Percentiles rank a stretch among this genome's conserved stretches.
Evolutionary conservation across 441 rosid species (phyloP).

Genomic region (Eutrema salsugineum): DNA sequence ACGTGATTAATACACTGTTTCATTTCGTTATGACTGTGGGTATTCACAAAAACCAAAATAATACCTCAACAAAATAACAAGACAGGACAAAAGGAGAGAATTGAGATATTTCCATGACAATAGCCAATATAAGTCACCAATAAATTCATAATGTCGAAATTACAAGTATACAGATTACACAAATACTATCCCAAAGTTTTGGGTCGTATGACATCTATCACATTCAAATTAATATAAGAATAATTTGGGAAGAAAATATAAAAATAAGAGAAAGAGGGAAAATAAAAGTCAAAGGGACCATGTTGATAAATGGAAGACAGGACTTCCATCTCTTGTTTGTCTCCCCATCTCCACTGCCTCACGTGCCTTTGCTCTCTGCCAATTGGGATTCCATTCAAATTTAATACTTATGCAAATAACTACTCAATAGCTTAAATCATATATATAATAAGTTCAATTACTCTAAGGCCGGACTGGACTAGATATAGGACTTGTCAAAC

Average conservation of each 20-base stretch:
- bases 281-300: slow-evolving; percentile 44
- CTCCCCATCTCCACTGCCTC: slow-evolving; percentile 50
- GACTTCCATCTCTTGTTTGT: slow-evolving; percentile 45
- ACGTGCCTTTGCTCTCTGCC: slow-evolving; percentile 56
- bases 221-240: slow-evolving; percentile 18
- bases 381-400: neutral
- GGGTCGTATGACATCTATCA: slow-evolving; percentile 12
- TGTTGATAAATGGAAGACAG: slow-evolving; percentile 34
- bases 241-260: neutral
- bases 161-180: slow-evolving; percentile 24
- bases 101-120: neutral
- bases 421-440: no score
- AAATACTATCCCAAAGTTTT: slow-evolving; percentile 17
- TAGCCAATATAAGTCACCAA: slow-evolving; percentile 14
- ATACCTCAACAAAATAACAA: neutral
- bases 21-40: neutral
- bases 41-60: neutral
- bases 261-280: slow-evolving; percentile 16
- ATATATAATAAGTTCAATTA: neutral
- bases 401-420: neutral
- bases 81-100: neutral
- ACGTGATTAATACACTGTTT: no score
- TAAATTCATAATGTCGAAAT: slow-evolving; percentile 11
- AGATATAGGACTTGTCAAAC: neutral
- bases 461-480: neutral